Evolutionary conservation across 768 basidiomycete species (phyloP).

Genomic region (Agaricus blazei): DNA sequence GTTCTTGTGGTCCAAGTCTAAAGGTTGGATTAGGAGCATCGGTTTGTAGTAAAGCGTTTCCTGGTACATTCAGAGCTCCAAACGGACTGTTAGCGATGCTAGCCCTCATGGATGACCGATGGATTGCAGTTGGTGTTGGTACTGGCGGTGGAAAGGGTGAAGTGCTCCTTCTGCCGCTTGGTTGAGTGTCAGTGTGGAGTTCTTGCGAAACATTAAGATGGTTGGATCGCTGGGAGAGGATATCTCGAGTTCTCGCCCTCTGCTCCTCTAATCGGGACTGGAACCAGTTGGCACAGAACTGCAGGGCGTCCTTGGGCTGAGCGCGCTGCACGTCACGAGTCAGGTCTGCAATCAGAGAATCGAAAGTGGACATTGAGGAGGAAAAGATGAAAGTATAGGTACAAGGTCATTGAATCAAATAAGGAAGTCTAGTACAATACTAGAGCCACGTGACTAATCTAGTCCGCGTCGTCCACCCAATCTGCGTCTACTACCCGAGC

Average conservation of each 20-base stretch:
- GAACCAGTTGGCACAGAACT: slow-evolving; percentile 95
- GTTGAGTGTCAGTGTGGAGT: slow-evolving; percentile 52
- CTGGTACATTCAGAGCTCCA: slow-evolving; percentile 74
- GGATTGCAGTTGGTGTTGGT: slow-evolving; percentile 48
- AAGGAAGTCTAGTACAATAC: slow-evolving; percentile 8
- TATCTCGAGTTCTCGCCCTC: slow-evolving; percentile 65
- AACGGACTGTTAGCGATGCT: slow-evolving; percentile 65
- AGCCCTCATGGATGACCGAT: slow-evolving; percentile 53
- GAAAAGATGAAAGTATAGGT: neutral
- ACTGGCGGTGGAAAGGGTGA: slow-evolving; percentile 29
- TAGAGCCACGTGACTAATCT: slow-evolving; percentile 22
- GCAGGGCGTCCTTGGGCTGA: slow-evolving; percentile 86
- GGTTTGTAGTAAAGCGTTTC: slow-evolving; percentile 66
- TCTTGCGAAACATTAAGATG: slow-evolving; percentile 51
- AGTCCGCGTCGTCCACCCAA: slow-evolving; percentile 63
- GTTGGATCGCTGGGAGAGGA: slow-evolving; percentile 47
- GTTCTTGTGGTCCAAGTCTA: slow-evolving; percentile 52
- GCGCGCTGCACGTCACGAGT: slow-evolving; percentile 81
- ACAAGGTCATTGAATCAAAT: slow-evolving; percentile 7
- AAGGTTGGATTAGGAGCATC: slow-evolving; percentile 52
- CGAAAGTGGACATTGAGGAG: slow-evolving; percentile 64
- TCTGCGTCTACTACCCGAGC: slow-evolving; percentile 58
- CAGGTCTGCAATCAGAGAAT: slow-evolving; percentile 76
- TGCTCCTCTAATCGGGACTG: slow-evolving; percentile 84
- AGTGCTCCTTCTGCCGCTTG: slow-evolving; percentile 19